Conservation (phyloP, 176 grass and related monocot species). For the Panicum miliaceum region DNA sequence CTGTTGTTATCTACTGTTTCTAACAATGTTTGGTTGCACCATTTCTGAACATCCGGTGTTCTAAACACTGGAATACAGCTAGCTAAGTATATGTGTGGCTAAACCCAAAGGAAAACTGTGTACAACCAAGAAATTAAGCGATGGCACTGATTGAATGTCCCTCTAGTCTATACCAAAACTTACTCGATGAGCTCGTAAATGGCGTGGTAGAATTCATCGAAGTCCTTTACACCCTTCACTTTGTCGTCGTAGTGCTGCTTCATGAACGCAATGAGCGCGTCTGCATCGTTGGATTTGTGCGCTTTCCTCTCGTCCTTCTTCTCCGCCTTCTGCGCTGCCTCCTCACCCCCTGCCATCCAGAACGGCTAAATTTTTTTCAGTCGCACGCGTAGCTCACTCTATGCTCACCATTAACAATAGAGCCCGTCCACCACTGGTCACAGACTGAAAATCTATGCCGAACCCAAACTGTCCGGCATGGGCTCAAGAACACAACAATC, state of each 20-base stretch:
- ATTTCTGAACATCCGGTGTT: background rate
- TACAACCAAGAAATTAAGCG: background rate
- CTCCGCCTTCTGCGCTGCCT: background rate
- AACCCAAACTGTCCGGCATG: background rate
- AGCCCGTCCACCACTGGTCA: too few species aligned
- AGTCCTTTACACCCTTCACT: background rate
- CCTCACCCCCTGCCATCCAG: slow-evolving; percentile 28
- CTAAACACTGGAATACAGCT: background rate
- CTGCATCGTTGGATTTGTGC: background rate
- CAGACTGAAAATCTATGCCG: background rate
- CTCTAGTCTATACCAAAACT: slow-evolving; percentile 24
- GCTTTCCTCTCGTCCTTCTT: background rate
- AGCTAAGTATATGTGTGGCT: background rate
- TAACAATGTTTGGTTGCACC: background rate
- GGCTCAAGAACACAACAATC: background rate
- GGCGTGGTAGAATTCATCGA: slow-evolving; percentile 67
- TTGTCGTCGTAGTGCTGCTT: background rate
- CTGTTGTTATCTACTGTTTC: background rate
- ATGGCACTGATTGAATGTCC: background rate
- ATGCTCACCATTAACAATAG: too few species aligned
- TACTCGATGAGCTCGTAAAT: slow-evolving; percentile 66
- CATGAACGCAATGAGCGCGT: slow-evolving; percentile 24
- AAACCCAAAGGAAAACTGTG: background rate
- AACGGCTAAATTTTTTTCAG: background rate
- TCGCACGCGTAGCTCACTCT: background rate